These are phyloP conservation scores for Phytophthora vignae DNA, from an alignment of 352 stramenopile genomes.

Conservation along the genomic window DNA sequence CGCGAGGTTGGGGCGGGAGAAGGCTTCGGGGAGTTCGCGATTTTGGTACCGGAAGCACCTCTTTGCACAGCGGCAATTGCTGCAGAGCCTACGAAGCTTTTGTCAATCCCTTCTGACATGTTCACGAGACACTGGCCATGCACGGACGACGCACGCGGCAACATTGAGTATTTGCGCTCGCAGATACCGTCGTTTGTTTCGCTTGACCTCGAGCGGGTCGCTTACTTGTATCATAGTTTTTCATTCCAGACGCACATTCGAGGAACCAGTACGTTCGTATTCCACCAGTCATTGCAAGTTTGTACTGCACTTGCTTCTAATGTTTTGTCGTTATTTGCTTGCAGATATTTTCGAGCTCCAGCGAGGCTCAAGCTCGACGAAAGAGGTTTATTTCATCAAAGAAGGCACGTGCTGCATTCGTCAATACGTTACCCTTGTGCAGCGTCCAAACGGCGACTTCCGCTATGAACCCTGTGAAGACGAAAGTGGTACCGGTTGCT, in stretches of 20 bases:
- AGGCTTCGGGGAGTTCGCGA: slow-evolving; percentile 76
- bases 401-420: slow-evolving; percentile 61
- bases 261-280: slow-evolving; percentile 46
- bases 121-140: slow-evolving; percentile 61
- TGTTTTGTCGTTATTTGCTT: slow-evolving; percentile 5
- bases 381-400: slow-evolving; percentile 58
- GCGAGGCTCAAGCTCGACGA: neutral
- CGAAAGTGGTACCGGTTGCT: neutral
- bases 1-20: slow-evolving; percentile 46
- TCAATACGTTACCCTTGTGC: slow-evolving; percentile 30
- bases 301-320: slow-evolving; percentile 1
- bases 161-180: slow-evolving; percentile 61
- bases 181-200: slow-evolving; percentile 49
- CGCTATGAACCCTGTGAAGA: slow-evolving; percentile 7
- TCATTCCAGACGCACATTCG: slow-evolving; percentile 52
- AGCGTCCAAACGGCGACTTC: neutral
- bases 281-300: neutral
- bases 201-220: slow-evolving; percentile 62
- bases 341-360: slow-evolving; percentile 52
- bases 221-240: slow-evolving; percentile 66
- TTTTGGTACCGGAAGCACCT: slow-evolving; percentile 52
- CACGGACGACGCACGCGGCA: slow-evolving; percentile 34
- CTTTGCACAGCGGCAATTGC: slow-evolving; percentile 51
- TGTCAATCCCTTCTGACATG: slow-evolving; percentile 58
- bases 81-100: slow-evolving; percentile 56